These are phyloP conservation scores for Leccinellum rugosiceps DNA, from an alignment of 768 basidiomycete species.

Conservation along the genomic window DNA sequence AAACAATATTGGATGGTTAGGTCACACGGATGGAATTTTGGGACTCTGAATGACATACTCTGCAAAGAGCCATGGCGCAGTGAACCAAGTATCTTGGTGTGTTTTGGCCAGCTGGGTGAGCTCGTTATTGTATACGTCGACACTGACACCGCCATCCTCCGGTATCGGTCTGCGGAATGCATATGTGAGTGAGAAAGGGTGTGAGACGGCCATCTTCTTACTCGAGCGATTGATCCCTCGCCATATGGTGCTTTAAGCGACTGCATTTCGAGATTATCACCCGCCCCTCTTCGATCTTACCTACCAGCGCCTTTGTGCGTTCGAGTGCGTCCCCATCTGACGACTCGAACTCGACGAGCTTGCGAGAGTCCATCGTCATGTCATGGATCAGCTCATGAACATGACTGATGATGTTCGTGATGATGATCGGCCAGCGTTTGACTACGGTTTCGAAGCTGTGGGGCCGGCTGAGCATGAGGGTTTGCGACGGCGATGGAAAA, in stretches of 20 bases:
- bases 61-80: conserved; percentile 92
- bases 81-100: conserved; percentile 77
- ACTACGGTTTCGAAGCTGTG: conserved; percentile 74
- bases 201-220: conserved; percentile 35
- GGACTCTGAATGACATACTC: conserved; percentile 54
- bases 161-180: conserved; percentile 54
- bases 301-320: conserved; percentile 30
- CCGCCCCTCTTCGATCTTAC: conserved; percentile 70
- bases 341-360: conserved; percentile 5
- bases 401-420: conserved; percentile 76
- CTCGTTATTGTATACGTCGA: conserved; percentile 74
- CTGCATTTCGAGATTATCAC: conserved; percentile 69
- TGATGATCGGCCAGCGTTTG: conserved; percentile 80
- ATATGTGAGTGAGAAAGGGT: not conserved
- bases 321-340: conserved; percentile 5
- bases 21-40: not conserved
- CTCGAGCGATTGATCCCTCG: conserved; percentile 67
- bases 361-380: conserved; percentile 42
- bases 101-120: conserved; percentile 48
- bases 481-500: not conserved
- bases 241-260: conserved; percentile 87
- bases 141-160: conserved; percentile 71
- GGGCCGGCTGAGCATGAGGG: not conserved
- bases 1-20: conserved; percentile 1
- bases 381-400: conserved; percentile 68